These are phyloP conservation scores for Citrus maxima DNA, from an alignment of 345 rosid genomes.

Conservation along the genomic window DNA sequence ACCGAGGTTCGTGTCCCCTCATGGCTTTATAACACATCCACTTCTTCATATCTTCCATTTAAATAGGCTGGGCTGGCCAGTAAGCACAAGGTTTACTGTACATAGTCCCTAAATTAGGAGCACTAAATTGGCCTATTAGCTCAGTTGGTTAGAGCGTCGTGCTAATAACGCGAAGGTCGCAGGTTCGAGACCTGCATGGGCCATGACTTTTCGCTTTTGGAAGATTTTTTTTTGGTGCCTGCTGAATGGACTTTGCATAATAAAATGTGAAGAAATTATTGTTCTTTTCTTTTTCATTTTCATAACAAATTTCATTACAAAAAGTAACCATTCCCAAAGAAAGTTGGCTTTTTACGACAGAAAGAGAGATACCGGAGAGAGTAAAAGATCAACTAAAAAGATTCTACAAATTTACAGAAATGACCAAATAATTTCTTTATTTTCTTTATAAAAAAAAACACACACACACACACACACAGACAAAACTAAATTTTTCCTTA, in stretches of 20 bases:
- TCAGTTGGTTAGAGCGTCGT: slow-evolving; percentile 46
- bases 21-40: slow-evolving; percentile 13
- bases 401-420: not conserved
- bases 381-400: not conserved
- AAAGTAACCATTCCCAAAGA: not conserved
- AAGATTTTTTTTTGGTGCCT: too few species aligned
- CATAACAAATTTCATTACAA: not conserved
- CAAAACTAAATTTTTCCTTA: too few species aligned
- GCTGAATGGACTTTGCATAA: not conserved
- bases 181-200: slow-evolving; percentile 54
- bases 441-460: too few species aligned
- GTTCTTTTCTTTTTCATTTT: not conserved
- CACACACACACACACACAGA: too few species aligned
- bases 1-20: slow-evolving; percentile 70
- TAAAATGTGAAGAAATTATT: not conserved
- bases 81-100: not conserved
- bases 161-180: slow-evolving; percentile 48
- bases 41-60: not conserved
- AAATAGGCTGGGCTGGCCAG: not conserved
- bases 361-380: not conserved
- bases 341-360: not conserved
- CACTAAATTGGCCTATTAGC: slow-evolving; percentile 24
- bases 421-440: too few species aligned
- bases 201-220: slow-evolving; percentile 11
- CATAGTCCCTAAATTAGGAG: fast-evolving